Base-by-base conservation (phyloP, 2,329 filamentous ascomycete species). In the Rutstroemia sp. region DNA sequence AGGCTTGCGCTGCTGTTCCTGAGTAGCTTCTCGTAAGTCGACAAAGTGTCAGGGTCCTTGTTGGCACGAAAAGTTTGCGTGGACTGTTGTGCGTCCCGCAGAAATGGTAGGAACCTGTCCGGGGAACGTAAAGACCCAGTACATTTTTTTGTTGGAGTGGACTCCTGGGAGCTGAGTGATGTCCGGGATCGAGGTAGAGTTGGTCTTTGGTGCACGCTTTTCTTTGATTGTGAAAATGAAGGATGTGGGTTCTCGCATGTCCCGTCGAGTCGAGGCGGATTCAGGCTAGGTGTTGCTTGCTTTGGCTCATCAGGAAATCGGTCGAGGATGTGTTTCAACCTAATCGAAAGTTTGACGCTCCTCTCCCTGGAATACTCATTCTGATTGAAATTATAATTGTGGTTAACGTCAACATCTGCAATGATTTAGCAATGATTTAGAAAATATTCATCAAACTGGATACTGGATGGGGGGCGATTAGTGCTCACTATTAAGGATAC, bases 81-180 rank as follows among this genome's bases (percentile, higher is more conserved):
- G 16, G 74, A 69, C 38, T 70, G 39, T 14, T 63, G 21, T 71
- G 69, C 5, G 70, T 68, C 48, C 49, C 73, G 72, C 48, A 77
- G 73, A 52, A 65, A 65, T 34, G 79, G 74, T 46, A 86, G 76
- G 65, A 85, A 87, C 27, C 84, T 76, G 67, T 87, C 83, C 21
- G 77, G 77, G 10, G 73, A 59, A 51, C 60, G 58, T 10, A 63
- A 27, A n/a, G 63, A 66, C 12, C 60, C 51, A 2, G 46, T 48
- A 1, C 61, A 63, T 17, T 54, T 60, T 17, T 51, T 57, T 17
- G 53, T 65, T 12, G 59, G 53, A 17, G 59, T 57, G 6, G 46
- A 54, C 25, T 61, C 52, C 21, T 30, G 16, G 9, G 16, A n/a
- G 39, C 39, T 42, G 9, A 42, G 16, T 12, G 52, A 54, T 14